These are phyloP conservation scores for Paraurostyla sp. DNA, from an alignment of 73 alveolate genomes.

Conservation along the genomic window DNA sequence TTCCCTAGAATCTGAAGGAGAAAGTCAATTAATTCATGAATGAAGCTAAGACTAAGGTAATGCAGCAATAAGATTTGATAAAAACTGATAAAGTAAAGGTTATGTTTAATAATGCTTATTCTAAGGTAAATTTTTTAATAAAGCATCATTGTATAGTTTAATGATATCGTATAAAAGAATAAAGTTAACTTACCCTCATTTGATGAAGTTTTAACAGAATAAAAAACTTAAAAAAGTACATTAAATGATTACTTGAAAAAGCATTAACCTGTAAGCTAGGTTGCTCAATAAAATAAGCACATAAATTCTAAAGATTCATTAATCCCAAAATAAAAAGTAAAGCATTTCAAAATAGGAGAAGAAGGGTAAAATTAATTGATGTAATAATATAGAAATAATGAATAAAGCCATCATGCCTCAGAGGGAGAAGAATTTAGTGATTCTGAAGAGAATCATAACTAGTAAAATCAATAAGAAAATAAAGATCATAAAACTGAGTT, in stretches of 20 bases:
- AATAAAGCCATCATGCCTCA: neutral
- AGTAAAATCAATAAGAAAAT: neutral
- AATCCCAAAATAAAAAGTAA: neutral
- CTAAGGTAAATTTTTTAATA: conserved; percentile 9
- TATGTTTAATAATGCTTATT: conserved; percentile 47
- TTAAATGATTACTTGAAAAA: conserved; percentile 5
- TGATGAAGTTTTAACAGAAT: neutral
- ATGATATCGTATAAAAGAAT: conserved; percentile 38
- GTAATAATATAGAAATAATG: neutral
- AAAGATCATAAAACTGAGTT: neutral
- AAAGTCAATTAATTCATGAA: conserved; percentile 10
- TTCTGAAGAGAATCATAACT: neutral
- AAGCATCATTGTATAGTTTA: neutral
- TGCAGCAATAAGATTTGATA: neutral
- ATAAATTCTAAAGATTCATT: neutral
- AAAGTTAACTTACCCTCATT: conserved; percentile 34
- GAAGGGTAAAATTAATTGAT: neutral
- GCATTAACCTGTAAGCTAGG: neutral
- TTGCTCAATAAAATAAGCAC: neutral
- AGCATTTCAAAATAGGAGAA: conserved; percentile 39
- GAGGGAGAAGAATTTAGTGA: conserved; percentile 64
- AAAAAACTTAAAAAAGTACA: neutral
- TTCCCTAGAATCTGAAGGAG: neutral
- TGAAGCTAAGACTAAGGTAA: conserved; percentile 1
- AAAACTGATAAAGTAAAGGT: conserved; percentile 31